Conservation (phyloP, 805 yeast genomes). For the Zygotorulaspora chibaensis region DNA sequence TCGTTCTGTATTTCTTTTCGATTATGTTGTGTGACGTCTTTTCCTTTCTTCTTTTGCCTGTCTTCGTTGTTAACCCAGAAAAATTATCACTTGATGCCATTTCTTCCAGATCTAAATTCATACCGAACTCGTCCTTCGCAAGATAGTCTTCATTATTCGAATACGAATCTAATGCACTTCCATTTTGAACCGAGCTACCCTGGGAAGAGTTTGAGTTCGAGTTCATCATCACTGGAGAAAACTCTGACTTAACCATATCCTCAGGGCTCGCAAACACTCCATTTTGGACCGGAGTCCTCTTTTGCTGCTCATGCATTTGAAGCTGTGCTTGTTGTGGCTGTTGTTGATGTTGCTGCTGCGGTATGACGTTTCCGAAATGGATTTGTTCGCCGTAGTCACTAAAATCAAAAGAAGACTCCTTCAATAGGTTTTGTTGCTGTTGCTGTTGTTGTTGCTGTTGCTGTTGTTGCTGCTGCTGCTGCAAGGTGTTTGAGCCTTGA, state of each 20-base stretch:
- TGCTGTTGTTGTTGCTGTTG: slow-evolving; percentile 9
- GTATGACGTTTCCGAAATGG: not conserved
- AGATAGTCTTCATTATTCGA: slow-evolving; percentile 7
- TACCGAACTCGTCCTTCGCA: slow-evolving; percentile 13
- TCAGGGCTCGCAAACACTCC: not conserved
- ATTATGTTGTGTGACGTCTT: slow-evolving; percentile 66
- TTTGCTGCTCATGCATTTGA: not conserved
- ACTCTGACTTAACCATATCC: slow-evolving; percentile 3
- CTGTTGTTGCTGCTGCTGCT: slow-evolving; percentile 4
- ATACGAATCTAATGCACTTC: not conserved
- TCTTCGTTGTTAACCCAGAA: slow-evolving; percentile 2
- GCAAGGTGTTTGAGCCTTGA: slow-evolving; percentile 2
- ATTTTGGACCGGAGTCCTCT: not conserved
- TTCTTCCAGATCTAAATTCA: slow-evolving; percentile 8
- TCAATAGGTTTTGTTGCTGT: slow-evolving; percentile 4
- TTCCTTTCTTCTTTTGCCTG: slow-evolving; percentile 39
- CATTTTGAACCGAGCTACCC: not conserved
- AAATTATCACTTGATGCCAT: slow-evolving; percentile 6
- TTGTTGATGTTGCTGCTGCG: slow-evolving; percentile 4
- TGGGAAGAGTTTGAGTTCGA: not conserved
- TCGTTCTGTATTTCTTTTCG: slow-evolving; percentile 67
- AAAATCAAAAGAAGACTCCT: slow-evolving; percentile 11
- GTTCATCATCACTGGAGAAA: slow-evolving; percentile 4
- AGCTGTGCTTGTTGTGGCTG: slow-evolving; percentile 3
- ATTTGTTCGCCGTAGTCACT: slow-evolving; percentile 11